Evolutionary conservation across 202 grass and related monocot species (phyloP).

Genomic region (Cymbopogon flexuosus): DNA sequence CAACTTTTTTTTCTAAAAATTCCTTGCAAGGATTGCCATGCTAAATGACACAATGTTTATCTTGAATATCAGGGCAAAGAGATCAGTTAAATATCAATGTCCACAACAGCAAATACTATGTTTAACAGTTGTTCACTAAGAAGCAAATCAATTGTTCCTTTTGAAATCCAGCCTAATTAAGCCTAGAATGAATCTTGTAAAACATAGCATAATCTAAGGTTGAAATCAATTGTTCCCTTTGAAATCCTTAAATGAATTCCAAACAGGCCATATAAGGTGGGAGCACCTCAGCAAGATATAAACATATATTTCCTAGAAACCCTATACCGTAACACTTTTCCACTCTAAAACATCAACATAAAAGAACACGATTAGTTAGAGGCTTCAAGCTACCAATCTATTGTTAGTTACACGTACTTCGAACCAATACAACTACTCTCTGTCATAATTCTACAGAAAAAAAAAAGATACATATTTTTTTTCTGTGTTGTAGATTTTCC

Average conservation of each 20-base stretch:
- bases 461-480: neutral
- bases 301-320: neutral
- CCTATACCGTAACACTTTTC: neutral
- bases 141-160: neutral
- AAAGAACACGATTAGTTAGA: neutral
- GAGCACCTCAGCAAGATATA: neutral
- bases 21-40: constrained; percentile 19
- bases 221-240: neutral
- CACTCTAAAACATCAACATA: neutral
- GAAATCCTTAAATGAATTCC: neutral
- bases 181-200: neutral
- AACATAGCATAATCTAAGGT: neutral
- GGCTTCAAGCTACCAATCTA: neutral
- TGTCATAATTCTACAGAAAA: neutral
- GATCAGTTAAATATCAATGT: constrained; percentile 12
- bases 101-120: neutral
- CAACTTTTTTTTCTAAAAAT: neutral
- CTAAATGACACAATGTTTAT: neutral
- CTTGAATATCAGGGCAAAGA: constrained; percentile 9
- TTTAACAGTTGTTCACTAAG: neutral
- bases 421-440: neutral
- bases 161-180: neutral
- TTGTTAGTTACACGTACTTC: neutral
- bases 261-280: neutral
- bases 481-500: neutral